Conservation (phyloP, 2,329 filamentous ascomycete genomes). For the Ilyonectria destructans region DNA sequence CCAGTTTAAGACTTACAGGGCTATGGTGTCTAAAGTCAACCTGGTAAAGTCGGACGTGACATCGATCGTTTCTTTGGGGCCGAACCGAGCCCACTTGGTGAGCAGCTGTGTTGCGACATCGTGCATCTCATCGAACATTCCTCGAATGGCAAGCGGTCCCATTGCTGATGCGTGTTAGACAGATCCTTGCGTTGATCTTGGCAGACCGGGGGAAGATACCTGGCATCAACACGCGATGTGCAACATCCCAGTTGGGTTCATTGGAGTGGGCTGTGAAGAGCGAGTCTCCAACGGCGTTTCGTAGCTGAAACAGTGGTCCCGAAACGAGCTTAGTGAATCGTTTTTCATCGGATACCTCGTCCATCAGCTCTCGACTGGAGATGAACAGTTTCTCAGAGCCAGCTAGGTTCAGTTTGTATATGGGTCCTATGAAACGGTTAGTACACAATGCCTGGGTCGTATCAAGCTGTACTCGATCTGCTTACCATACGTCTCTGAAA, state of each 20-base stretch:
- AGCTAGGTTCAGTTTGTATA: conserved; percentile 28
- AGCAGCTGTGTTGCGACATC: conserved; percentile 74
- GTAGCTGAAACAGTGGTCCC: conserved; percentile 55
- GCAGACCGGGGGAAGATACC: conserved; percentile 43
- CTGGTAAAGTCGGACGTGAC: conserved; percentile 74
- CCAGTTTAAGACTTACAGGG: conserved; percentile 59
- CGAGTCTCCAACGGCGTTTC: conserved; percentile 70
- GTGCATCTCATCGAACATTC: conserved; percentile 66
- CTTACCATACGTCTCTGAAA: conserved; percentile 23
- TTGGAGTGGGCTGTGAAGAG: conserved; percentile 69
- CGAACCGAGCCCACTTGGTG: conserved; percentile 68
- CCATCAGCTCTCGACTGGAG: conserved; percentile 51
- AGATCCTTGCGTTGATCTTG: background rate
- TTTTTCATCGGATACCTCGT: conserved; percentile 74
- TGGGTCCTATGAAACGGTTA: conserved; percentile 11
- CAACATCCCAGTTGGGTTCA: conserved; percentile 68
- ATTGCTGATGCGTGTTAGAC: conserved; percentile 59
- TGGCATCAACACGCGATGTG: conserved; percentile 74
- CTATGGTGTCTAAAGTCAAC: conserved; percentile 75
- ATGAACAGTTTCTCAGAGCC: conserved; percentile 28
- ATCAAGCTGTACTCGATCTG: background rate
- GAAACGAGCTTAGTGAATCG: conserved; percentile 70
- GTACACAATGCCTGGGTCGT: background rate
- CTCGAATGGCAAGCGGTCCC: conserved; percentile 72
- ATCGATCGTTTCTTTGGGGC: conserved; percentile 62